phyloP scores from a whole-genome alignment of 2,329 filamentous ascomycete species.

The Phyllosticta citribraziliensis region DNA sequence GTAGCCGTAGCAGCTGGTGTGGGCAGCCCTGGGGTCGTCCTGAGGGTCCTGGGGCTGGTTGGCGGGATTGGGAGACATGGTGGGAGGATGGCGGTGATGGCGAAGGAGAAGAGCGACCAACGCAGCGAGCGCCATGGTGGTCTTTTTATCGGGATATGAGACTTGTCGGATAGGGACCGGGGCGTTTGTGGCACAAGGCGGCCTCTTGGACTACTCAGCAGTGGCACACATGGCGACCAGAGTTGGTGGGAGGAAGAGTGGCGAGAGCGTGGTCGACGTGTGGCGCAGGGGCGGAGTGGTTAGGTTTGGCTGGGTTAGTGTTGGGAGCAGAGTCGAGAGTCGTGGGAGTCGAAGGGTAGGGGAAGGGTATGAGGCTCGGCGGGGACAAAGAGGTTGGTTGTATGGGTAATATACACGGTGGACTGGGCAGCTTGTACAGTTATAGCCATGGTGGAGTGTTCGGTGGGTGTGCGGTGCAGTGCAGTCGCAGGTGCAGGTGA shows the following conservation, averaged over 20 bases:
- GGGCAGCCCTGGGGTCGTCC: background rate
- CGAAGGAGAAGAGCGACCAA: background rate
- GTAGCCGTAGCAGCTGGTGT: conserved; percentile 24
- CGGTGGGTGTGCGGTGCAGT: background rate
- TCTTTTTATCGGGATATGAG: background rate
- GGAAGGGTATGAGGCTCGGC: background rate
- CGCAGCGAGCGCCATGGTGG: background rate
- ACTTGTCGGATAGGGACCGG: background rate
- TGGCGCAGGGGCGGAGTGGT: background rate
- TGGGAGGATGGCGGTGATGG: background rate
- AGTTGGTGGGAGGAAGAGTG: background rate
- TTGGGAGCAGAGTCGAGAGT: background rate
- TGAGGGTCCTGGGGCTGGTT: background rate
- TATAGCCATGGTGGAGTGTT: background rate
- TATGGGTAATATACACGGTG: background rate
- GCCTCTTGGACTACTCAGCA: background rate
- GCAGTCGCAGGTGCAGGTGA: background rate
- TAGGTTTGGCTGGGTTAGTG: background rate
- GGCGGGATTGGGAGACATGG: background rate
- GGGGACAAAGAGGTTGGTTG: background rate
- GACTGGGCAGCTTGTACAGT: background rate
- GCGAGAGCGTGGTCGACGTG: background rate
- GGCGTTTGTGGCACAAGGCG: background rate
- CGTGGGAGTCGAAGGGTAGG: too few relatives aligned
- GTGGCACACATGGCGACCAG: background rate